These are phyloP conservation scores for Aspergillus campestris DNA, from an alignment of 495 filamentous ascomycete species.

Conservation along the genomic window DNA sequence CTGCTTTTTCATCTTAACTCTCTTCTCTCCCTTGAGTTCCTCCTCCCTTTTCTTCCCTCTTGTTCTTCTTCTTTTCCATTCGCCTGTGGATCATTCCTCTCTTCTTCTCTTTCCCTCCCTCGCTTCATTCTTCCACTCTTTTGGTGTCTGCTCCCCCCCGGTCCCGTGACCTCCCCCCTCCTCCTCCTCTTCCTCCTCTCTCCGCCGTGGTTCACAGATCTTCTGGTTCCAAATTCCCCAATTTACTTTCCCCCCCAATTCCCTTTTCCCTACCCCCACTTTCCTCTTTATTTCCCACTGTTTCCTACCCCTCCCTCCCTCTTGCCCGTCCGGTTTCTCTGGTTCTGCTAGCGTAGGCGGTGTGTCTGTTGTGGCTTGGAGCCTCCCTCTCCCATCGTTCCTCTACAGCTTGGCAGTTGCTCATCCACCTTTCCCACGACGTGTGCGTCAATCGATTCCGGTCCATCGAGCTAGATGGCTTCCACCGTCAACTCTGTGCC, in stretches of 20 bases:
- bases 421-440: constrained; percentile 36
- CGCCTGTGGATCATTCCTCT: neutral
- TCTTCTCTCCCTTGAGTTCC: constrained; percentile 1
- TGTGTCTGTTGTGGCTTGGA: constrained; percentile 27
- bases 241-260: constrained; percentile 2
- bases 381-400: constrained; percentile 8
- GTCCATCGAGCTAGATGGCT: constrained; percentile 37
- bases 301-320: constrained; percentile 7
- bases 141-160: constrained; percentile 9
- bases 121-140: constrained; percentile 4
- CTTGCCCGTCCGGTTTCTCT: neutral
- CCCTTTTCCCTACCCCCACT: constrained; percentile 1
- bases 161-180: constrained; percentile 2
- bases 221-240: neutral
- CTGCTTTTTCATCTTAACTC: neutral
- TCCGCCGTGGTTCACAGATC: neutral
- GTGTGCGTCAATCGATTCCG: constrained; percentile 20
- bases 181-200: constrained; percentile 1
- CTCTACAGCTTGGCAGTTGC: constrained; percentile 19
- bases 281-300: neutral
- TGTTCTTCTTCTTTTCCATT: neutral
- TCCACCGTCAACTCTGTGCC: constrained; percentile 40
- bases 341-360: constrained; percentile 32
- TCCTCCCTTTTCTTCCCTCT: neutral
- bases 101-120: constrained; percentile 6